Evolutionary conservation across 305 asterid species (phyloP), one percentile per base, ranked within the genome.

Genomic region (Fraxinus xanthoxyloides): DNA sequence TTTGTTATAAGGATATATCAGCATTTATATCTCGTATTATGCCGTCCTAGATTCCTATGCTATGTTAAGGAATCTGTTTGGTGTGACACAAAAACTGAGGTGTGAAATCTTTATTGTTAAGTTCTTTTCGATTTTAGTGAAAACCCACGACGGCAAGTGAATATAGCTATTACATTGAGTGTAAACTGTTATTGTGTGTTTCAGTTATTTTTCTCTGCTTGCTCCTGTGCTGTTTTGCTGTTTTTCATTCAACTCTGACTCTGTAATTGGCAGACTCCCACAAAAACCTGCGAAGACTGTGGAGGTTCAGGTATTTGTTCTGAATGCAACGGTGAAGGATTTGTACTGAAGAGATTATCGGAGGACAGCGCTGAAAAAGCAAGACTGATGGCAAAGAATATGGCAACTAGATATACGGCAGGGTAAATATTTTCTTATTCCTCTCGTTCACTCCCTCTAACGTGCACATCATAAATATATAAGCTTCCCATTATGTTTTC

Each of bases 271-370:
- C 89, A 93, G 95, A 83, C 80, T 75, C 83, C 88, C n/a, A 73
- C 82, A 35, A 90, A 75, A 77, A 83, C 63, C 24, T 93, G 97
- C 32, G 94, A 92, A 54, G 95, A 90, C 67, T 92, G 97, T 75
- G 90, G 87, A 63, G 97, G 97, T 82, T 92, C 98, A 28, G 97
- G 97, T 9, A 54, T 92, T 77, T 94, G 97, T 83, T 77, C 97
- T 2, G 97, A 88, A 87, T 94, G 98, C 89, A 92, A 89, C 2
- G 98, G 97, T 13, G 97, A 92, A 90, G 97, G 98, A 26, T 94
- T 91, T 80, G 94, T 92, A 85, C 86, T 90, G 6, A 94, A 91
- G 88, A 89, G 86, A 85, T 35, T 92, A 84, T 90, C 97, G 0
- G 91, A 89, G 0, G 87, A 86, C 81, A 91, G 80, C n/a, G 94